Base-by-base conservation (phyloP, 352 stramenopile genomes). In the Phytophthora hybrid region DNA sequence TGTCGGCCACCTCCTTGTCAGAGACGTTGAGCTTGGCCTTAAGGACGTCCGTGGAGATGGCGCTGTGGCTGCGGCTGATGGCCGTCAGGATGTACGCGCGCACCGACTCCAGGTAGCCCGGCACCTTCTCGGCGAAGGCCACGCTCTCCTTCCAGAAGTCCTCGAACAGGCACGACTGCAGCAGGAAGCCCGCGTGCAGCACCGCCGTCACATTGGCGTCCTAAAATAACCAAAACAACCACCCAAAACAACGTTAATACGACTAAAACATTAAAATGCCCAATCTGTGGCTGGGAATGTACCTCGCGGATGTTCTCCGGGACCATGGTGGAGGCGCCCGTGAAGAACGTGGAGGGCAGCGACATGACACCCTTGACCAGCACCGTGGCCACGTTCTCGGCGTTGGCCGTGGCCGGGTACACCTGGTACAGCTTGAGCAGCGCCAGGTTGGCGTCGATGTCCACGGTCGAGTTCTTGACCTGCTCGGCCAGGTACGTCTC, bases 381-480 rank as follows among this genome's bases (percentile, higher is more conserved):
- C 54, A 95, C 80, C 61, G 83, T 89, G 51, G 80, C 76, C 46
- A 93, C 86, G 31, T 90, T 83, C 59, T 83, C 77, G 41, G 80
- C 81, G n/a, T 92, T 88, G 10, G 71, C 55, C 52, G 79, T 76
- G 49, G 66, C 71, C 32, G 88, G 87, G 78, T 93, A 93, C 29
- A 96, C 69, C 53, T 90, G 72, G 79, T 94, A 96, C 57, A 96
- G 79, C 79, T 93, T 94, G 63, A 96, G 79, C 66, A 96, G 82
- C 70, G 85, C 86, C 66, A 96, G 74, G 71, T 91, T 80, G 61
- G 90, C 87, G 76, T 96, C 86, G 31, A 92, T 82, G 61, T 95
- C 88, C 34, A 95, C 79, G 10, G 69, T 84, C 19, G 62, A 66
- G 72, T 76, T 84, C 57, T 78, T 41, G 68, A 95, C 61, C 84